Evolutionary conservation across 306 rosid genomes (phyloP).

Genomic region (Senna tora): DNA sequence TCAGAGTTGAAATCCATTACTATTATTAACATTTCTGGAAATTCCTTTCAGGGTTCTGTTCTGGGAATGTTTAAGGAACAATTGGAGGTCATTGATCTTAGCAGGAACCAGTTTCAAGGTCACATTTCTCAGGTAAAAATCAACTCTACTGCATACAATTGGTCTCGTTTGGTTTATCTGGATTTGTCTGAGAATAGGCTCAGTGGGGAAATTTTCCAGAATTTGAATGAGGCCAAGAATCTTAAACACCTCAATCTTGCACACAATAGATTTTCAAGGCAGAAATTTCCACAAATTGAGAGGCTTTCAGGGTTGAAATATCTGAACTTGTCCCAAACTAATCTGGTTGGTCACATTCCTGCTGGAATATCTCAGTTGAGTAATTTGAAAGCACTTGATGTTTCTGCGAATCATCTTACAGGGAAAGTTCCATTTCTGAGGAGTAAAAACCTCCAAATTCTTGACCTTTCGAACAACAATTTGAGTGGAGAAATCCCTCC

Average conservation of each 20-base stretch:
- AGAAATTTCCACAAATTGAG: conserved; percentile 63
- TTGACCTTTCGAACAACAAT: conserved; percentile 84
- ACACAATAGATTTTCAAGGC: conserved; percentile 71
- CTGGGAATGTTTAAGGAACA: conserved; percentile 60
- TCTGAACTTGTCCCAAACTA: conserved; percentile 78
- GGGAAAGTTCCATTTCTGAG: conserved; percentile 63
- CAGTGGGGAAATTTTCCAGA: conserved; percentile 70
- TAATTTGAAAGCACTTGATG: conserved; percentile 70
- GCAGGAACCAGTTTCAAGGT: conserved; percentile 89
- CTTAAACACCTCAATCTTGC: conserved; percentile 84
- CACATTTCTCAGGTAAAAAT: conserved; percentile 79
- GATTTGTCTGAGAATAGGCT: conserved; percentile 89
- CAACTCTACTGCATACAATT: conserved; percentile 57
- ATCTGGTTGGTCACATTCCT: conserved; percentile 77
- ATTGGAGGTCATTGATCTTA: conserved; percentile 78
- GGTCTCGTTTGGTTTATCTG: conserved; percentile 80
- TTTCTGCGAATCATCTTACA: conserved; percentile 74
- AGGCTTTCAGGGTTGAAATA: conserved; percentile 64
- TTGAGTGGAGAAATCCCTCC: conserved; percentile 81
- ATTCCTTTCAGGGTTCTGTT: conserved; percentile 80
- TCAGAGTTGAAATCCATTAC: conserved; percentile 62
- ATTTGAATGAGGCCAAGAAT: conserved; percentile 56
- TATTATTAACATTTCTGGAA: conserved; percentile 76
- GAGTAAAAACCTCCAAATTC: conserved; percentile 55
- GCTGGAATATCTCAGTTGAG: conserved; percentile 56